These are phyloP conservation scores for Epichloe coenophiala DNA, from an alignment of 2,329 filamentous ascomycete genomes.

Conservation along the genomic window DNA sequence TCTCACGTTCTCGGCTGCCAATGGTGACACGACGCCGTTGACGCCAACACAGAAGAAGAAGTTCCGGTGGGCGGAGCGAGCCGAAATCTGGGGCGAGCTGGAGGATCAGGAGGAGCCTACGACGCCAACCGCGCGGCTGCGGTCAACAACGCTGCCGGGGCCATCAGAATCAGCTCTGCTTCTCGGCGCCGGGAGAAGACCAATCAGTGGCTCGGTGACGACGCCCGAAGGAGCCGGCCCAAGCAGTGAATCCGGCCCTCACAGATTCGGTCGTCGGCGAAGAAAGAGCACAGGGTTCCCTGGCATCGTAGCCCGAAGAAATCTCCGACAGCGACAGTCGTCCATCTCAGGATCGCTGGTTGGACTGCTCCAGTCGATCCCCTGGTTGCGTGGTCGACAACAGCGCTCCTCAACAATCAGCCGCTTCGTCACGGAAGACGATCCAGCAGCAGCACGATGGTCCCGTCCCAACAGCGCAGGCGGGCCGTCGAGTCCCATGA, in stretches of 20 bases:
- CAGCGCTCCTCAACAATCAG: conserved; percentile 6
- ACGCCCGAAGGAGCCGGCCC: conserved; percentile 14
- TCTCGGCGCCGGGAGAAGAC: conserved; percentile 20
- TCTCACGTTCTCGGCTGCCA: conserved; percentile 34
- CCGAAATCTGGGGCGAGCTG: conserved; percentile 79
- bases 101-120: conserved; percentile 52
- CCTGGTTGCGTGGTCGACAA: conserved; percentile 33
- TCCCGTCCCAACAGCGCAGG: background rate
- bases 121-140: conserved; percentile 25
- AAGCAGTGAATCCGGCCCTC: conserved; percentile 18
- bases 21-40: conserved; percentile 22
- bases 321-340: conserved; percentile 24
- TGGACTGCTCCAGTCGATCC: conserved; percentile 35
- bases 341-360: conserved; percentile 36
- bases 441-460: background rate
- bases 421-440: conserved; percentile 4
- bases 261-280: conserved; percentile 27
- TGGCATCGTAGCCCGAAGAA: conserved; percentile 41
- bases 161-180: conserved; percentile 25
- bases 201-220: conserved; percentile 15
- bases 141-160: conserved; percentile 36
- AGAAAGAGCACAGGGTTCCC: conserved; percentile 49
- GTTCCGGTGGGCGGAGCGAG: conserved; percentile 49
- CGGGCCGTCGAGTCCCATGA: background rate
- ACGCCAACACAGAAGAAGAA: conserved; percentile 28